Base-by-base conservation (phyloP, 805 yeast genomes). In the Zygosaccharomyces bisporus region DNA sequence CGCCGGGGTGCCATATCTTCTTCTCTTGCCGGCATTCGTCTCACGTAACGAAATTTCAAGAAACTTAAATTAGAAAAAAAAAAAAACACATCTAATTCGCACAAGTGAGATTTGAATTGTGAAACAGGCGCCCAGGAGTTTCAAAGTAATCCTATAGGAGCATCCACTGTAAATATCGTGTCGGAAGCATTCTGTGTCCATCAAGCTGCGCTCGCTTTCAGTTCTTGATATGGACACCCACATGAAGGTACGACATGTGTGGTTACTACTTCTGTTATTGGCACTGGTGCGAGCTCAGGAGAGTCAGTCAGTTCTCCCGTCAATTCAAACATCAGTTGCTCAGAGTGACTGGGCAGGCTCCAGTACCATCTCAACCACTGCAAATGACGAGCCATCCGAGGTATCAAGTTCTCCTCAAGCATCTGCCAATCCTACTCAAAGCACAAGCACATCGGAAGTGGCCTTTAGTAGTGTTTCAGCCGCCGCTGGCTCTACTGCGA, bases 261-360 rank as follows among this genome's bases (percentile, higher is more conserved):
- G 40, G 40, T 13, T 37, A 25, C 32, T 37, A 9, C 40, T 37
- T 8, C 16, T 37, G n/a, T 25, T 29, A n/a, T 37, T 18, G 23
- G 6, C 31, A 6, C 24, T 25, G 32, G 40, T 37, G 14, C 31
- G 14, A 16, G 40, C 40, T 25, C 40, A 25, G 14, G 20, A 24
- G 13, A 18, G 20, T 36, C 18, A 9, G 27, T 17, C 8, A 9
- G 20, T 4, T 12, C 33, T 37, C 40, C 40, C 40, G 33, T 25
- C 30, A 16, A 21, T 13, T 14, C 21, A 5, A 8, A 35, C 39
- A 6, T n/a, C 6, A 12, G 16, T 13, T 9, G 13, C n/a, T 16
- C 20, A 20, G 12, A 8, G 30, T 13, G 16, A 16, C 20, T 21
- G 18, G 40, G 21, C 32, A 16, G 40, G 40, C 9, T 25, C 40